A percentile compares a stretch with the other conserved stretches of the same genome.
Evolutionary conservation across 2,329 filamentous ascomycete genomes (phyloP).

Genomic region (Westerdykella aurantiaca): DNA sequence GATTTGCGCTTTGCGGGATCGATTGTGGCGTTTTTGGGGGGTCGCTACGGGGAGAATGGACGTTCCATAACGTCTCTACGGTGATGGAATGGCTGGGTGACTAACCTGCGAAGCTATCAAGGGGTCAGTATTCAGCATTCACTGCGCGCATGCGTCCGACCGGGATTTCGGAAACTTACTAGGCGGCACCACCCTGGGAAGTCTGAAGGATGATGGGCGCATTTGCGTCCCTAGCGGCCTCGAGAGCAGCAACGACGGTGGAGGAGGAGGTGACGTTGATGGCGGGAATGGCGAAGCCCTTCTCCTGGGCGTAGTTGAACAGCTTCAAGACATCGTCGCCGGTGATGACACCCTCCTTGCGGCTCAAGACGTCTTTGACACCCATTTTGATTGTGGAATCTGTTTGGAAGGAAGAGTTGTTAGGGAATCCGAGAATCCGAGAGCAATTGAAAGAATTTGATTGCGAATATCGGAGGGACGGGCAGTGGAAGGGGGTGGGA

Average conservation of each 20-base stretch:
- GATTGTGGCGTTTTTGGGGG: too few species aligned
- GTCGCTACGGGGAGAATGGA: not conserved
- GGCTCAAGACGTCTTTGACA: constrained; percentile 43
- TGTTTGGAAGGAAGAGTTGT: constrained; percentile 2
- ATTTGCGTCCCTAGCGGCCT: constrained; percentile 90
- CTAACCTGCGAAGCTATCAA: constrained; percentile 65
- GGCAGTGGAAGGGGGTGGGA: not conserved
- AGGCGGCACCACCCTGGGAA: constrained; percentile 66
- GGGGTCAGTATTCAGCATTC: not conserved
- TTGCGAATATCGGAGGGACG: not conserved
- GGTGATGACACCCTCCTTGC: constrained; percentile 59
- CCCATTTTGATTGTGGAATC: constrained; percentile 34
- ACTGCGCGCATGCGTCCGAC: not conserved
- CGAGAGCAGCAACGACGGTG: constrained; percentile 76
- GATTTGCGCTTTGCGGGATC: too few species aligned
- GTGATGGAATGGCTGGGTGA: constrained; percentile 19
- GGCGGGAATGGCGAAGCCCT: constrained; percentile 47
- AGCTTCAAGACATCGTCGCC: constrained; percentile 63
- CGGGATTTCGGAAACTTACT: constrained; percentile 23
- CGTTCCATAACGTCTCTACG: not conserved
- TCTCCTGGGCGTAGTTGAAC: constrained; percentile 84
- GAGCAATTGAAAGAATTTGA: not conserved
- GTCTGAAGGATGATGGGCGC: constrained; percentile 89
- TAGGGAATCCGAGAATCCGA: not conserved
- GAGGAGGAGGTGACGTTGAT: constrained; percentile 89